Evolutionary conservation across 805 yeast species (phyloP).

Genomic region (Wickerhamiella nectarea): DNA sequence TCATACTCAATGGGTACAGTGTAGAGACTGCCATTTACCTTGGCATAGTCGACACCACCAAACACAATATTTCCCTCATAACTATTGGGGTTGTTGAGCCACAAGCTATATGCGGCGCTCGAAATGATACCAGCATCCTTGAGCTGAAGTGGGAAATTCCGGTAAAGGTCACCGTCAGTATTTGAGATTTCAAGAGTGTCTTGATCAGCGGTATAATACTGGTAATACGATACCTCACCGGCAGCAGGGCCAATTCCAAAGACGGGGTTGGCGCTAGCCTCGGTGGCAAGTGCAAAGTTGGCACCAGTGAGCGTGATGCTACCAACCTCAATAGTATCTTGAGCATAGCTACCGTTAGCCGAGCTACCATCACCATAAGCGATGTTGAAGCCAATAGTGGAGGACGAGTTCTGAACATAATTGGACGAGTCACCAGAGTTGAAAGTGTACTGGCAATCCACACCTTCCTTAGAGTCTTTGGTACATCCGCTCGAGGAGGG

Average conservation of each 20-base stretch:
- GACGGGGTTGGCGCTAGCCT: constrained; percentile 45
- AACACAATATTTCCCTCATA: constrained; percentile 28
- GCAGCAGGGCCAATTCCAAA: constrained; percentile 26
- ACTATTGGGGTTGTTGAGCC: constrained; percentile 26
- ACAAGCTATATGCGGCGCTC: constrained; percentile 33
- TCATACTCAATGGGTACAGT: constrained; percentile 6
- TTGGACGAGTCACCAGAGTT: not conserved
- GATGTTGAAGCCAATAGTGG: constrained; percentile 16
- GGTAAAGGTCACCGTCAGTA: not conserved
- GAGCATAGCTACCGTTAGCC: constrained; percentile 34
- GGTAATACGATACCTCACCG: constrained; percentile 17
- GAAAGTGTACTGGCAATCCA: not conserved
- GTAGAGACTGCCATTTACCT: constrained; percentile 25
- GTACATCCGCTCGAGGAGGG: constrained; percentile 12
- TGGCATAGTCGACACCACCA: constrained; percentile 32
- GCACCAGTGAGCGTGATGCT: constrained; percentile 32
- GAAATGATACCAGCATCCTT: constrained; percentile 31
- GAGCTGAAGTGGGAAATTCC: constrained; percentile 25
- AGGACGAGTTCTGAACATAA: not conserved
- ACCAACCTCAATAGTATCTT: constrained; percentile 39
- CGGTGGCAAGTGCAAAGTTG: constrained; percentile 55
- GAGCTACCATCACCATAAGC: constrained; percentile 32
- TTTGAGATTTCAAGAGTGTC: not conserved
- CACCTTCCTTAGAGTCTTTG: not conserved
- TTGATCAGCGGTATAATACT: not conserved